Conservation (phyloP, 148 eudicot genomes). For the Camellia granthamiana region DNA sequence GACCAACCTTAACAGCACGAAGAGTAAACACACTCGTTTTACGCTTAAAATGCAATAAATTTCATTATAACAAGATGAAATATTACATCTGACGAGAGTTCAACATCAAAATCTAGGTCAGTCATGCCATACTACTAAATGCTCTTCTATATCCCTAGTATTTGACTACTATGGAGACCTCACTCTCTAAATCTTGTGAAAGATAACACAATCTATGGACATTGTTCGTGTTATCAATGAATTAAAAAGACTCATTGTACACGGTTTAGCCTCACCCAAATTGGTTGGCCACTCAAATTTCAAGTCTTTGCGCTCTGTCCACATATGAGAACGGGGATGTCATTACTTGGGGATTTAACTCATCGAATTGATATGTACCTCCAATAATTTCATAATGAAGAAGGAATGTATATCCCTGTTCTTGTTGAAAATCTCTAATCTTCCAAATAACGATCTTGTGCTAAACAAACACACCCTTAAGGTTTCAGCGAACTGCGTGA, state of each 20-base stretch:
- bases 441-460: no score
- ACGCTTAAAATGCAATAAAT: background rate
- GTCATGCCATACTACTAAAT: background rate
- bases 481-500: conserved; percentile 38
- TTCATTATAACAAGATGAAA: background rate
- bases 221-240: background rate
- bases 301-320: background rate
- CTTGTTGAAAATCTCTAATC: background rate
- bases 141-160: background rate
- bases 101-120: background rate
- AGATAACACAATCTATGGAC: background rate
- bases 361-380: no score
- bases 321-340: background rate
- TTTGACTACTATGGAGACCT: background rate
- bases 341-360: background rate
- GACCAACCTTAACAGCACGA: background rate
- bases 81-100: background rate
- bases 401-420: background rate
- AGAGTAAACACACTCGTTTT: background rate
- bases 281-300: background rate
- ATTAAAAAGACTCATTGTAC: background rate
- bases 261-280: background rate
- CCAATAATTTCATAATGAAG: no score
- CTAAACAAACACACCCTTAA: background rate
- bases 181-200: background rate